Percentiles rank a stretch among this genome's conserved stretches.
Evolutionary conservation across 2,329 filamentous ascomycete species (phyloP).

Genomic region (Xylariaceae sp.): DNA sequence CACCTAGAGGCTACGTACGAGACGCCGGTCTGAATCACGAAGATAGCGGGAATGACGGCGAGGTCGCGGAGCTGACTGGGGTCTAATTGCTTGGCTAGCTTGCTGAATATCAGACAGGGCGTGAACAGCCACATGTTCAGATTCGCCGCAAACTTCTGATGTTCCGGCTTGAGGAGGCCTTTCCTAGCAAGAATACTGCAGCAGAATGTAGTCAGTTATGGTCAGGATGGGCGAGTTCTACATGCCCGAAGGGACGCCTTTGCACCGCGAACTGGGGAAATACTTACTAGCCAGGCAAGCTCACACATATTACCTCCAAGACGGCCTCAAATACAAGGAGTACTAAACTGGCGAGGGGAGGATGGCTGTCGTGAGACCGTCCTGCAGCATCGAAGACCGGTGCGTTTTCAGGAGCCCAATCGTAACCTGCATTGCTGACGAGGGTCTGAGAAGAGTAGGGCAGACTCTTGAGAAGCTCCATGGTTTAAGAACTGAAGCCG

Average conservation of each 20-base stretch:
- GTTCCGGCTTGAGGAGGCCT: slow-evolving; percentile 91
- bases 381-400: slow-evolving; percentile 32
- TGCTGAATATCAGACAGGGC: slow-evolving; percentile 95
- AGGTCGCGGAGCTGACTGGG: slow-evolving; percentile 85
- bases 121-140: slow-evolving; percentile 96
- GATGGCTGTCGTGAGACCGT: slow-evolving; percentile 50
- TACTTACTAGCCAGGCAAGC: slow-evolving; percentile 70
- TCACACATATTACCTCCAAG: slow-evolving; percentile 64
- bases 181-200: slow-evolving; percentile 67
- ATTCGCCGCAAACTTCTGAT: slow-evolving; percentile 95
- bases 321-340: slow-evolving; percentile 84
- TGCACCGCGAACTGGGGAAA: neutral
- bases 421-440: slow-evolving; percentile 28
- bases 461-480: slow-evolving; percentile 31
- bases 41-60: slow-evolving; percentile 92
- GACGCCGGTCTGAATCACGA: slow-evolving; percentile 77
- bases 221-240: neutral
- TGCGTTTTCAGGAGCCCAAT: slow-evolving; percentile 33
- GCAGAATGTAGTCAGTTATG: neutral
- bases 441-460: slow-evolving; percentile 43
- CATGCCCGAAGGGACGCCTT: neutral
- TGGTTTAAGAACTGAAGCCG: slow-evolving; percentile 7
- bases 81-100: slow-evolving; percentile 89
- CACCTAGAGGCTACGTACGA: slow-evolving; percentile 72
- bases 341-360: slow-evolving; percentile 62